phyloP scores from a whole-genome alignment of 2,329 filamentous ascomycete genomes.

The Xylaria sp. region DNA sequence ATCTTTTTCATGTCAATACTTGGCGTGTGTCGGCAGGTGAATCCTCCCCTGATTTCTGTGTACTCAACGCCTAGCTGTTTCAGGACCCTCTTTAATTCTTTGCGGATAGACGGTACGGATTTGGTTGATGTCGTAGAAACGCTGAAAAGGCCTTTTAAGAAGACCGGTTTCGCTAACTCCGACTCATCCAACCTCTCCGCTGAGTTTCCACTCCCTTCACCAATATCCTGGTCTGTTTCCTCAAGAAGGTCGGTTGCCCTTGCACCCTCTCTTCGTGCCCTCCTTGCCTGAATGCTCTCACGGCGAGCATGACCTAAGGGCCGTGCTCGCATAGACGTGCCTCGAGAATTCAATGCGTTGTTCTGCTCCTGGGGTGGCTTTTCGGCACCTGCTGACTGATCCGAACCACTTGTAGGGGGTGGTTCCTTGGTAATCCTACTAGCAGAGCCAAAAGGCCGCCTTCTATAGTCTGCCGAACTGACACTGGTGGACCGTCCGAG shows the following conservation, averaged over 20 bases:
- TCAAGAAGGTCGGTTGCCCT: constrained; percentile 84
- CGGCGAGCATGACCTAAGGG: constrained; percentile 88
- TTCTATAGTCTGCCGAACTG: constrained; percentile 83
- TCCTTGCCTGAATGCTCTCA: constrained; percentile 90
- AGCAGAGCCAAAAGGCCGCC: constrained; percentile 63
- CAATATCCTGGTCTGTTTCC: constrained; percentile 85
- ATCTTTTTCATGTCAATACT: constrained; percentile 87
- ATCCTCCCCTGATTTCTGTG: constrained; percentile 91
- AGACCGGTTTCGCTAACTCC: constrained; percentile 91
- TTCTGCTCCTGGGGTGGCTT: constrained; percentile 63
- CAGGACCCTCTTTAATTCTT: constrained; percentile 90
- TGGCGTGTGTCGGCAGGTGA: constrained; percentile 86
- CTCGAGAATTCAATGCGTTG: constrained; percentile 62
- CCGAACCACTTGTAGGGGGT: constrained; percentile 80
- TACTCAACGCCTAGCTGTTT: constrained; percentile 90
- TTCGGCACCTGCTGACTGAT: constrained; percentile 72
- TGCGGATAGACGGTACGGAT: constrained; percentile 83
- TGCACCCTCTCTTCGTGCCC: constrained; percentile 76
- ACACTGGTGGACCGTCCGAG: constrained; percentile 91
- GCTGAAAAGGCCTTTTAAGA: constrained; percentile 94
- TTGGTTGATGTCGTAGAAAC: constrained; percentile 96
- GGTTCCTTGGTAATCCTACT: constrained; percentile 67
- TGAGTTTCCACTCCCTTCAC: constrained; percentile 68
- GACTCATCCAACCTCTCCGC: constrained; percentile 72
- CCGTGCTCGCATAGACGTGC: constrained; percentile 78